Base-by-base conservation (phyloP, 2,329 filamentous ascomycete species). In the Fusarium nisikadoi region DNA sequence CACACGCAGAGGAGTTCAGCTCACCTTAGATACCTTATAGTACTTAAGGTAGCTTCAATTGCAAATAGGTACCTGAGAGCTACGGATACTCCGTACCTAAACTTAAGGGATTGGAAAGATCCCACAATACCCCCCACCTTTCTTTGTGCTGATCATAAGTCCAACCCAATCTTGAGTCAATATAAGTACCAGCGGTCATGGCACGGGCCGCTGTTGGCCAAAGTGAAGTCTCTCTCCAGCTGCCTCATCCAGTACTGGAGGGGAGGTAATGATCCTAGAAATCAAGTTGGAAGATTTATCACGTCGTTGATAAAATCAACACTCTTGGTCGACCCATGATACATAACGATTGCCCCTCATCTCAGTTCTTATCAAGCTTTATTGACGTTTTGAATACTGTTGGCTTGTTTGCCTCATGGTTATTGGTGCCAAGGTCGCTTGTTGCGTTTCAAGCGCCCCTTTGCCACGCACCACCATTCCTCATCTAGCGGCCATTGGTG, bases 391-490 rank as follows among this genome's bases (percentile, higher is more conserved):
- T 58, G 46, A 60, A 54, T 36, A 68, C 68, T 63, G 62, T 64
- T 60, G 54, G 43, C 63, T 36, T 65, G 41, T 36, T 43, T 36
- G 39, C 50, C 57, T 68, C 35, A 52, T 36, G 38, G 25, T 57
- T 46, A 64, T 50, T 57, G 49, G 56, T 53, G 36, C 45, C 46
- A 58, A 61, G 68, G 35, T 58, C 43, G 52, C 29, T 53, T 56
- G 42, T 57, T 68, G 69, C 55, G 50, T 52, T 65, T 35, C 59
- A 72, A 65, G 65, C 69, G 42, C 49, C 65, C 35, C 43, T 70
- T 52, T 70, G 59, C 55, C 55, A 73, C 55, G 39, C 64, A 68
- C 60, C 62, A 71, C 49, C 71, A 73, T 73, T 74, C 71, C 71
- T 69, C 29, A 38, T 58, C 55, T n/a, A 47, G 53, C 41, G 45